phyloP scores from a whole-genome alignment of 495 filamentous ascomycete species.

The Endocarpon pusillum region DNA sequence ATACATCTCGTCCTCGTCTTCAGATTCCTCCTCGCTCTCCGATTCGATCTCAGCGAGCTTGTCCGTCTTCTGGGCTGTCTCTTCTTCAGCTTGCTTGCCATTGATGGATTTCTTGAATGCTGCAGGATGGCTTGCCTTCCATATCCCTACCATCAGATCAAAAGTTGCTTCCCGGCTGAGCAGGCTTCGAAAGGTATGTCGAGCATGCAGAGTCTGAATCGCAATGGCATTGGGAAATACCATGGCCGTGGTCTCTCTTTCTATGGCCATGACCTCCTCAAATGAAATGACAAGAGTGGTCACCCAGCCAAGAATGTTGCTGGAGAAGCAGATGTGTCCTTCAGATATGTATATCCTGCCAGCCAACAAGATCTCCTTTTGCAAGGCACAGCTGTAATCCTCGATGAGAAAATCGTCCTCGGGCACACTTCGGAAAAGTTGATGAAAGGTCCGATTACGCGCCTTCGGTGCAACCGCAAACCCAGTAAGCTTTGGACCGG shows the following conservation, averaged over 20 bases:
- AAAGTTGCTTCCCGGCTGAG: slow-evolving; percentile 91
- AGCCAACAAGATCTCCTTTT: slow-evolving; percentile 88
- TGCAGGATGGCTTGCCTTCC: slow-evolving; percentile 81
- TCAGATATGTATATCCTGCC: slow-evolving; percentile 92
- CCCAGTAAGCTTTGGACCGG: slow-evolving; percentile 65
- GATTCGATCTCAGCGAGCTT: slow-evolving; percentile 51
- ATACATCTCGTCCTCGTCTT: slow-evolving; percentile 53
- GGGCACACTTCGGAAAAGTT: slow-evolving; percentile 84
- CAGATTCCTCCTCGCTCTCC: slow-evolving; percentile 39
- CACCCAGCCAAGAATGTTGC: slow-evolving; percentile 96
- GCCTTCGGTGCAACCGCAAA: slow-evolving; percentile 95
- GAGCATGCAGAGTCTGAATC: slow-evolving; percentile 87
- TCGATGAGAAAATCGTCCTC: slow-evolving; percentile 98
- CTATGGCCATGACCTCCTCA: slow-evolving; percentile 89
- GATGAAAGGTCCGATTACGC: slow-evolving; percentile 88
- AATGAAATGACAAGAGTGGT: slow-evolving; percentile 96
- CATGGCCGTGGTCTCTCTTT: slow-evolving; percentile 91
- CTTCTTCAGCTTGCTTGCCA: slow-evolving; percentile 62
- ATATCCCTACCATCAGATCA: slow-evolving; percentile 91
- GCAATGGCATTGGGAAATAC: slow-evolving; percentile 96
- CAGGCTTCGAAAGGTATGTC: slow-evolving; percentile 89
- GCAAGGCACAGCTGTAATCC: slow-evolving; percentile 92
- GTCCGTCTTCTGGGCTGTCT: slow-evolving; percentile 76
- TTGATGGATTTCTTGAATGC: slow-evolving; percentile 75
- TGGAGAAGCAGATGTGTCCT: slow-evolving; percentile 94